A percentile compares a stretch with the other conserved stretches of the same genome.
Conservation (phyloP, 1,284 basidiomycete species). For the Trichosporon sp. region DNA sequence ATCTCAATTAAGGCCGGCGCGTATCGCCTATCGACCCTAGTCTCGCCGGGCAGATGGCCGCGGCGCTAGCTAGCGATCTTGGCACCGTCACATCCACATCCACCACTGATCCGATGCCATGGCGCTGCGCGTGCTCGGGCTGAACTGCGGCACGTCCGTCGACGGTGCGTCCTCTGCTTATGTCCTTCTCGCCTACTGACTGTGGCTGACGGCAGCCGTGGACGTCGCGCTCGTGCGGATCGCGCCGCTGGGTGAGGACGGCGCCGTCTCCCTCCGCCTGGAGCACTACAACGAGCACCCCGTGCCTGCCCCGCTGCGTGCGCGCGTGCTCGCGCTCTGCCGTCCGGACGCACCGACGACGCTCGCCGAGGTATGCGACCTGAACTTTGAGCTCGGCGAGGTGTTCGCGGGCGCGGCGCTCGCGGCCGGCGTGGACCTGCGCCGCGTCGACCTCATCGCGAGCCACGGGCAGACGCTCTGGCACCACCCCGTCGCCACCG, state of each 20-base stretch:
- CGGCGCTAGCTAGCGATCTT: background rate
- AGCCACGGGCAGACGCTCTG: slow-evolving; percentile 22
- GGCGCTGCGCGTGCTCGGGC: slow-evolving; percentile 19
- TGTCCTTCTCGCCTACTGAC: too few relatives aligned
- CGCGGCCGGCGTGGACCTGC: slow-evolving; percentile 4
- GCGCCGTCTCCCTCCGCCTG: slow-evolving; percentile 7
- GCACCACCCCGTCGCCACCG: slow-evolving; percentile 4
- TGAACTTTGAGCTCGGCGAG: slow-evolving; percentile 17
- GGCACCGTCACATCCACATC: background rate
- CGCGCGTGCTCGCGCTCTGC: background rate
- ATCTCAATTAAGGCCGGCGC: too few relatives aligned
- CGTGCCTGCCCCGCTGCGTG: background rate
- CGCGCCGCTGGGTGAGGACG: background rate
- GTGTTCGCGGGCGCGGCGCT: slow-evolving; percentile 12
- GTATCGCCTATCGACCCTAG: too few relatives aligned
- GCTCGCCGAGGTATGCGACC: slow-evolving; percentile 17
- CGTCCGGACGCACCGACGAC: background rate
- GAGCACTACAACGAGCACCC: slow-evolving; percentile 14
- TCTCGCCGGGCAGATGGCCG: too few relatives aligned
- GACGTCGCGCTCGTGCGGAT: background rate
- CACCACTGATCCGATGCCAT: background rate
- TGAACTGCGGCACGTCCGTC: slow-evolving; percentile 29
- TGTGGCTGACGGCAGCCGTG: background rate
- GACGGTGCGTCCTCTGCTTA: slow-evolving; percentile 9
- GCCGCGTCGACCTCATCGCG: slow-evolving; percentile 16